Base-by-base conservation (phyloP, 2,329 filamentous ascomycete genomes). In the Nemania sp. region DNA sequence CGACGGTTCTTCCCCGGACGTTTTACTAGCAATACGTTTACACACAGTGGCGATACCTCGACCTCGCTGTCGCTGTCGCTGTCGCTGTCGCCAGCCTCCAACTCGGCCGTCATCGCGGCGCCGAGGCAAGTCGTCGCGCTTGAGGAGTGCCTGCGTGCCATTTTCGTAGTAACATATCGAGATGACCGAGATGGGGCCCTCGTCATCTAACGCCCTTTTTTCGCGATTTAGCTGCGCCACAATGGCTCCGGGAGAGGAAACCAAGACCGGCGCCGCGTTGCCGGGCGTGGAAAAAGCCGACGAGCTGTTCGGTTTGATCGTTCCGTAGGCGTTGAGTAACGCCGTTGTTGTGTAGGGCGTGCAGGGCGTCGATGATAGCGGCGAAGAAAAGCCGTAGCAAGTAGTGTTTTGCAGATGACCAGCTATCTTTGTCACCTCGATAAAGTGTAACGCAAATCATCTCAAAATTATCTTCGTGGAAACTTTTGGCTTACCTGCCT, bases 291-390 rank as follows among this genome's bases (percentile, higher is more conserved):
- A 74, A 69, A 82, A 84, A 48, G 75, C 72, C 2, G 75, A 69
- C 1, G 76, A 68, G 10, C 81, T 77, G 37, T 70, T 54, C 0
- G 82, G 81, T 57, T 82, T 78, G 73, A 64, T 86, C 83, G 25
- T 7, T 17, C 83, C 82, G 65, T 81, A 85, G 0, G 80, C 82
- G 59, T 84, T 83, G 37, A 86, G 68, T 7, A 85, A 29, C 75
- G 48, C 74, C 74, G 50, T 84, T 74, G 57, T 80, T 68, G 68
- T 84, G 80, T 1, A 85, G 78, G 52, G 85, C 84, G 67, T 83
- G 81, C 40, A 57, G 25, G 43, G 32, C 59, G n/a, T 57, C 21
- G 37, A 61, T 57, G 60, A 75, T 4, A 3, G 35, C 15, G 35
- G 35, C 35, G 35, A 39, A 39, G 35, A 39, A 39, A 3, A 39